Conservation (phyloP, 805 yeast genomes). For the Saturnispora halmiae region DNA sequence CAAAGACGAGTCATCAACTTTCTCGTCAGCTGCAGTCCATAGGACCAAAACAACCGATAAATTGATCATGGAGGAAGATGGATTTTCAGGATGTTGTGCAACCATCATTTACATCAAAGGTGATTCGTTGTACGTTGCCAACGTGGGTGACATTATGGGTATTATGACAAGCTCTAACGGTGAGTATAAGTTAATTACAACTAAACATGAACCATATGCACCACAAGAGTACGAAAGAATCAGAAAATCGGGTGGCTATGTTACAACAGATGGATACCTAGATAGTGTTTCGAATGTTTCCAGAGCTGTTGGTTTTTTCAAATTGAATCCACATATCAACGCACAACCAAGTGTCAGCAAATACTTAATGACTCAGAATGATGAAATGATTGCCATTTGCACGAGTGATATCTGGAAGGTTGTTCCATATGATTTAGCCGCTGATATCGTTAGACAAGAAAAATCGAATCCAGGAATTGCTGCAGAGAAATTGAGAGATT, state of each 20-base stretch:
- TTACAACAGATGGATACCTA: conserved; percentile 71
- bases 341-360: conserved; percentile 76
- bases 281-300: conserved; percentile 80
- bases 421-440: conserved; percentile 75
- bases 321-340: conserved; percentile 76
- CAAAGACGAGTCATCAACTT: conserved; percentile 34
- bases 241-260: conserved; percentile 85
- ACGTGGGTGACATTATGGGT: conserved; percentile 85
- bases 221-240: conserved; percentile 75
- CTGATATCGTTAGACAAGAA: conserved; percentile 79
- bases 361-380: conserved; percentile 52
- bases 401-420: conserved; percentile 80
- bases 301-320: conserved; percentile 86
- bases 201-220: conserved; percentile 76
- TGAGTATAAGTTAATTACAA: conserved; percentile 62
- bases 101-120: conserved; percentile 74
- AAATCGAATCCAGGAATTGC: conserved; percentile 80
- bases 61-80: conserved; percentile 56
- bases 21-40: conserved; percentile 42
- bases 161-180: conserved; percentile 75
- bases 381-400: conserved; percentile 79
- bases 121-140: conserved; percentile 65
- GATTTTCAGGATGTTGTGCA: conserved; percentile 74
- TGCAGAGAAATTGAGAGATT: conserved; percentile 88
- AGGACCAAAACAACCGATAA: conserved; percentile 42